Percentiles rank a stretch among this genome's conserved stretches.
Evolutionary conservation across 768 basidiomycete species (phyloP).

Genomic region (Termitomyces sp.): DNA sequence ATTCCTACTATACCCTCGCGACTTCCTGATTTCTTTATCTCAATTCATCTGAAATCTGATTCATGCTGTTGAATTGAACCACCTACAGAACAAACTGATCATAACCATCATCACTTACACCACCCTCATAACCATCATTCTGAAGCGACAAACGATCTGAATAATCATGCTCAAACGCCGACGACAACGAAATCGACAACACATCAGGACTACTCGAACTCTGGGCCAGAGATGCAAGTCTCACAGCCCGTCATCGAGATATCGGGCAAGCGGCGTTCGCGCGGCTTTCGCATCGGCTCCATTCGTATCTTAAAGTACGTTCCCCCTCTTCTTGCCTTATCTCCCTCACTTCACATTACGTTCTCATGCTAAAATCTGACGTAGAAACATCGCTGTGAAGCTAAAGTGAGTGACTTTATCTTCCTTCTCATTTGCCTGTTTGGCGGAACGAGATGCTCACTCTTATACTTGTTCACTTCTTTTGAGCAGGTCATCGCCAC

Average conservation of each 20-base stretch:
- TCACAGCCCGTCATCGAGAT: constrained; percentile 9
- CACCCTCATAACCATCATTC: constrained; percentile 4
- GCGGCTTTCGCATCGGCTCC: constrained; percentile 13
- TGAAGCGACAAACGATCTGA: constrained; percentile 1
- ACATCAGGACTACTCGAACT: not conserved
- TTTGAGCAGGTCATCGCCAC: constrained; percentile 6
- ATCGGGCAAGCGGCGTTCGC: constrained; percentile 10
- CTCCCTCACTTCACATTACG: constrained; percentile 1
- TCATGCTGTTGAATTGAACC: not conserved
- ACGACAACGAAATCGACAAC: not conserved
- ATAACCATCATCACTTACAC: constrained; percentile 5
- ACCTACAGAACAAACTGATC: constrained; percentile 12
- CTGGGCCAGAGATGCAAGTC: not conserved
- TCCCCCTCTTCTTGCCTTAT: not conserved
- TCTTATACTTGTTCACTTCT: not conserved
- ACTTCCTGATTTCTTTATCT: not conserved
- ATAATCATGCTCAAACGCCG: not conserved
- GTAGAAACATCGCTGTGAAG: constrained; percentile 16
- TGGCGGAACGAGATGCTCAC: not conserved
- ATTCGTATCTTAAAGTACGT: constrained; percentile 17
- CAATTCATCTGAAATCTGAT: not conserved
- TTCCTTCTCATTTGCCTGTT: not conserved
- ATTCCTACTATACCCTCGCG: not conserved
- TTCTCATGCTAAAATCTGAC: not conserved
- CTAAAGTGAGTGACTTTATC: constrained; percentile 11